A percentile compares a stretch with the other conserved stretches of the same genome.
Evolutionary conservation across 139 green algal genomes (phyloP).

Genomic region (Chlorella ohadii): DNA sequence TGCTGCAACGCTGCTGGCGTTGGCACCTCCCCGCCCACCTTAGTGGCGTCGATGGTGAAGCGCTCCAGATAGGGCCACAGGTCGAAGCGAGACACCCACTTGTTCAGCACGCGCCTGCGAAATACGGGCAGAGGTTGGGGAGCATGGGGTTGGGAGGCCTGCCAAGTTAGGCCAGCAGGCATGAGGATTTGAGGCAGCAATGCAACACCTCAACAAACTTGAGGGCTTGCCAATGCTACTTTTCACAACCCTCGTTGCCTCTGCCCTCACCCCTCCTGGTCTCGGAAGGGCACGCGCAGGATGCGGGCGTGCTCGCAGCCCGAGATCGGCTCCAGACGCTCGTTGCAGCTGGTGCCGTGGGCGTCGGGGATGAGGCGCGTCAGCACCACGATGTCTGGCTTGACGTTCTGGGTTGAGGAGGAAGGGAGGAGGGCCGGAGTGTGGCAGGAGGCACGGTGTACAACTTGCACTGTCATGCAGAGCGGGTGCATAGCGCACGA

Average conservation of each 20-base stretch:
- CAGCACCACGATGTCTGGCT: slow-evolving; percentile 72
- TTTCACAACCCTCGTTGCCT: too few species aligned
- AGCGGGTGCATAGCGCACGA: too few species aligned
- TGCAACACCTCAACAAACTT: too few species aligned
- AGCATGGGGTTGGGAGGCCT: too few species aligned
- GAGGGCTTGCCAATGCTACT: too few species aligned
- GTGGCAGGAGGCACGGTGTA: too few species aligned
- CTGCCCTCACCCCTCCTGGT: slow-evolving; percentile 35
- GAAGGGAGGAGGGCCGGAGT: neutral
- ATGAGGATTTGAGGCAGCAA: too few species aligned
- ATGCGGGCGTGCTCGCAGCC: slow-evolving; percentile 75
- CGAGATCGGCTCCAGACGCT: slow-evolving; percentile 79
- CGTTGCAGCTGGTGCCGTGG: slow-evolving; percentile 78
- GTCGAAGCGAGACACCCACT: slow-evolving; percentile 83
- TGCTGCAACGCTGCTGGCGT: too few species aligned
- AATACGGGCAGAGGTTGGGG: too few species aligned
- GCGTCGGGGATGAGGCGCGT: slow-evolving; percentile 85
- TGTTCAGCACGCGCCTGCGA: slow-evolving; percentile 54
- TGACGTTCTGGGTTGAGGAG: slow-evolving; percentile 10
- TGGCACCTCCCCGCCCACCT: neutral
- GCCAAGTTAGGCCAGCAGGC: too few species aligned
- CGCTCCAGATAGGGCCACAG: slow-evolving; percentile 88
- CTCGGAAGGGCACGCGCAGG: slow-evolving; percentile 81
- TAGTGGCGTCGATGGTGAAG: slow-evolving; percentile 77
- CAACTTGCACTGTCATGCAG: too few species aligned